Base-by-base conservation (phyloP, 352 stramenopile species). In the Globisporangium perplexum region DNA sequence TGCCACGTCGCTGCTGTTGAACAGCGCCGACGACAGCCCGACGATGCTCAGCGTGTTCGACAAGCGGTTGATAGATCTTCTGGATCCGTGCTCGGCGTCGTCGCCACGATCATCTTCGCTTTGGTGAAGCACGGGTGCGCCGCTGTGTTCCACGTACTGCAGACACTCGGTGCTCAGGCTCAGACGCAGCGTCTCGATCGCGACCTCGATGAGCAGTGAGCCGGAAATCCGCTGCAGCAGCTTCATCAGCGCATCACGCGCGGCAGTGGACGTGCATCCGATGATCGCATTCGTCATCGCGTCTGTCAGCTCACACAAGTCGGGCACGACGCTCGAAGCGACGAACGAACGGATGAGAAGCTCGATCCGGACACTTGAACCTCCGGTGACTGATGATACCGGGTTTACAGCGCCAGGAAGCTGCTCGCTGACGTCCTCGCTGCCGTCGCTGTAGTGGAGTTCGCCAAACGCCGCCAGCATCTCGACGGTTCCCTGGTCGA, bases 281-380 rank as follows among this genome's bases (percentile, higher is more conserved):
- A 80, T 41, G 18, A 74, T 62, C 18, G 72, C 64, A 24, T 83
- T 71, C 10, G 55, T 57, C 26, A 83, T 12, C 8, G 59, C 20
- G 11, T 59, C 45, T 57, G 54, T 60, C n/a, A 66, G 55, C 28
- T 64, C 58, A 15, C 50, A 59, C 4, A 64, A 43, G 11, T 64
- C 52, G 0, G 58, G 58, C 7, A 47, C 30, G 6, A 56, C 51
- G 15, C 12, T 52, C n/a, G 58, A 47, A 28, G 28, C 38, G 18
- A 64, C 48, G n/a, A 52, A 59, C 52, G 58, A 52, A 12, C 58
- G 58, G 33, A 59, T 33, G 12, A 49, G 45, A n/a, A 64, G 28
- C 51, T 64, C 58, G 1, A 64, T 22, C 2, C 58, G 58, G 24
- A 64, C 52, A n/a, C 31, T 56, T 15, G 58, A 56, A 7, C 26